phyloP scores from a whole-genome alignment of 495 filamentous ascomycete species.

The Hypomontagnella monticulosa region DNA sequence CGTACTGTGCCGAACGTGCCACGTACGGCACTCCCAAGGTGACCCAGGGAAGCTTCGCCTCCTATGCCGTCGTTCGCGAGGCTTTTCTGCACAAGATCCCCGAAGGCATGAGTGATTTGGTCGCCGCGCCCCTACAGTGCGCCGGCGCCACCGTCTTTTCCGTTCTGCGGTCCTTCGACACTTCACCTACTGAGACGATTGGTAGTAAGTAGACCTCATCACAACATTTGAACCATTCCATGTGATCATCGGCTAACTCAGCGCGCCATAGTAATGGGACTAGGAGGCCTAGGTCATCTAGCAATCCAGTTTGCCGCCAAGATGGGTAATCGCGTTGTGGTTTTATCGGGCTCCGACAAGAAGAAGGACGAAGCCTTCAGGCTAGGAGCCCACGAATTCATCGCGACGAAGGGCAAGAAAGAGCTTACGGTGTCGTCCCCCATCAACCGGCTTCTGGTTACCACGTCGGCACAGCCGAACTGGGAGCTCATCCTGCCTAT shows the following conservation, averaged over 20 bases:
- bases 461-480: constrained; percentile 49
- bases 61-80: constrained; percentile 42
- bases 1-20: constrained; percentile 36
- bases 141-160: constrained; percentile 68
- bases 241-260: constrained; percentile 18
- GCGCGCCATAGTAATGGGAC: constrained; percentile 62
- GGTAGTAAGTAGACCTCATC: constrained; percentile 25
- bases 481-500: constrained; percentile 45
- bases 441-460: constrained; percentile 49
- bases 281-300: constrained; percentile 69
- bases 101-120: constrained; percentile 49
- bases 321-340: constrained; percentile 68
- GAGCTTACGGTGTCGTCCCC: constrained; percentile 40
- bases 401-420: constrained; percentile 52
- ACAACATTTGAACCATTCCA: not conserved
- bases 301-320: constrained; percentile 68
- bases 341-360: constrained; percentile 59
- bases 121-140: constrained; percentile 66
- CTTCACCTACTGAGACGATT: constrained; percentile 24
- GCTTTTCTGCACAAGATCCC: constrained; percentile 54
- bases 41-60: constrained; percentile 36
- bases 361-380: constrained; percentile 64
- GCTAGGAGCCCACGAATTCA: constrained; percentile 67
- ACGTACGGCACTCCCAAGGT: constrained; percentile 33
- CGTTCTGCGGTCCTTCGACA: constrained; percentile 41